Percentiles rank a stretch among this genome's conserved stretches.
phyloP scores from a whole-genome alignment of 164 flowering plant genomes.

The Paratinospora sagittata region DNA sequence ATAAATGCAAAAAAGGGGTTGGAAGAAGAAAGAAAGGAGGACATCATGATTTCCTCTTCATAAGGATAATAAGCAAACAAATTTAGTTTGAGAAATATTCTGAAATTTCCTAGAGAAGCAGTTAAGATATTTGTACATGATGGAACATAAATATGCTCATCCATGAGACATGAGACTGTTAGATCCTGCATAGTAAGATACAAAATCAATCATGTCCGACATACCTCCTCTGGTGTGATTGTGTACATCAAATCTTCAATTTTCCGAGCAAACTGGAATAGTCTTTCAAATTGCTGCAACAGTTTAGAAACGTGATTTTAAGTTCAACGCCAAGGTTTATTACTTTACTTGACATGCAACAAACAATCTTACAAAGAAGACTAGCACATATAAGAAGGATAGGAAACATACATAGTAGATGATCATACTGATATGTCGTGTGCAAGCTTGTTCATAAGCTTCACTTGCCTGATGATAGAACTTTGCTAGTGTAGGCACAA shows the following conservation, averaged over 20 bases:
- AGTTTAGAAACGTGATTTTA: not conserved
- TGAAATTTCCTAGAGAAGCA: not conserved
- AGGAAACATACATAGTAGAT: slow-evolving; percentile 57
- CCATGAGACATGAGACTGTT: not conserved
- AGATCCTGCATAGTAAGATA: not conserved
- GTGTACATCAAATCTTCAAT: slow-evolving; percentile 90
- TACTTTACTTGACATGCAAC: slow-evolving; percentile 1
- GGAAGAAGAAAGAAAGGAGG: too few species aligned
- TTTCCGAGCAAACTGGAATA: slow-evolving; percentile 83
- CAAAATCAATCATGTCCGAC: not conserved
- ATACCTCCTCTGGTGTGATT: slow-evolving; percentile 83
- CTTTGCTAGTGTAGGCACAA: slow-evolving; percentile 91
- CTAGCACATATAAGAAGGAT: not conserved
- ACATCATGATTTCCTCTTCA: not conserved
- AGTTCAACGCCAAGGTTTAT: not conserved
- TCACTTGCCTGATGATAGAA: slow-evolving; percentile 99
- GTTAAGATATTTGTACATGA: not conserved
- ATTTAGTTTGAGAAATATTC: not conserved
- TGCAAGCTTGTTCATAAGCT: slow-evolving; percentile 95
- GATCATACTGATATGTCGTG: slow-evolving; percentile 82
- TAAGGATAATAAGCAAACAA: not conserved
- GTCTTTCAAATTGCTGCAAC: slow-evolving; percentile 86
- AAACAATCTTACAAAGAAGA: not conserved
- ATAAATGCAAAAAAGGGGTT: too few species aligned
- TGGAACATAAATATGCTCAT: not conserved